Conservation (phyloP, 768 basidiomycete genomes). For the Lentinula guzmanii region DNA sequence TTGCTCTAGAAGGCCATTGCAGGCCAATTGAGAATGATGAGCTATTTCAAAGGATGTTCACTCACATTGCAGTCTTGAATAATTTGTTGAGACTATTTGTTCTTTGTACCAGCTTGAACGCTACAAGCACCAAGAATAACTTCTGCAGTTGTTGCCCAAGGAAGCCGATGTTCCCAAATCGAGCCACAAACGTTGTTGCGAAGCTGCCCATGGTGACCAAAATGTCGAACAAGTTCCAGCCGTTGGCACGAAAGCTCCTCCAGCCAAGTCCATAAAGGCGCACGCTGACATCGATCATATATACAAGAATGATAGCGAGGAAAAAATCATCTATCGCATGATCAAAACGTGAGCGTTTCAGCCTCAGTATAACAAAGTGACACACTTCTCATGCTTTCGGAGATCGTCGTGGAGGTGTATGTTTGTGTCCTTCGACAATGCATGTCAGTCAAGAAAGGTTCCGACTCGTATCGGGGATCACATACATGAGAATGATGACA, state of each 20-base stretch:
- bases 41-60: constrained; percentile 9
- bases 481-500: constrained; percentile 78
- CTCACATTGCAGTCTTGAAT: constrained; percentile 94
- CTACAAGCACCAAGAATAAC: constrained; percentile 88
- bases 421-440: constrained; percentile 65
- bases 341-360: not conserved
- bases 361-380: not conserved
- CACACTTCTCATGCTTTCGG: constrained; percentile 59
- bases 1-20: constrained; percentile 46
- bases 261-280: constrained; percentile 84
- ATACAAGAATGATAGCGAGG: constrained; percentile 64
- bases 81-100: constrained; percentile 87
- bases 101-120: constrained; percentile 90
- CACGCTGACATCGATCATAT: constrained; percentile 69
- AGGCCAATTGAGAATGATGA: not conserved
- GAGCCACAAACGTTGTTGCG: constrained; percentile 72
- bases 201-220: constrained; percentile 77
- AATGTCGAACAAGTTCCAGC: constrained; percentile 93
- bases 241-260: constrained; percentile 78
- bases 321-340: constrained; percentile 42
- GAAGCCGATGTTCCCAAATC: constrained; percentile 42
- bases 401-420: constrained; percentile 43
- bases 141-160: constrained; percentile 69
- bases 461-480: constrained; percentile 4
- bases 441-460: not conserved